Base-by-base conservation (phyloP, 2,329 filamentous ascomycete species). In the Saccharata proteae region DNA sequence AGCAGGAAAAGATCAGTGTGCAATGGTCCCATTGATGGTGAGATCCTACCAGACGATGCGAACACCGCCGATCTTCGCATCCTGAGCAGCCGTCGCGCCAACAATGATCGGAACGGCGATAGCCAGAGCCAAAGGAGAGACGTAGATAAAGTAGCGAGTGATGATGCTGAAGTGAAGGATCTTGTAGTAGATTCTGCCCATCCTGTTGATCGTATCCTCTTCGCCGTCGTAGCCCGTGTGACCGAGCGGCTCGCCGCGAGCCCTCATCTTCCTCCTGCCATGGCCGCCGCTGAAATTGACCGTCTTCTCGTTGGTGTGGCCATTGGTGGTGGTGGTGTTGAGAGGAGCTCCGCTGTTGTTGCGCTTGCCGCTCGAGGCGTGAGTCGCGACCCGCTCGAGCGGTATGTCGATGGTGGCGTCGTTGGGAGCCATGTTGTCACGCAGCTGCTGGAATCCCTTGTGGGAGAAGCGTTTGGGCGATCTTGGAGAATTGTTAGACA, bases 51-150 rank as follows among this genome's bases (percentile, higher is more conserved):
- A 74, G 32, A 67, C 58, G 23, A 74, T 59, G 6, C 62, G 54
- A 4, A 76, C 70, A 14, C 65, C 65, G 11, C 67, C 69, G 39
- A 76, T 69, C 16, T 52, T 58, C 6, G 64, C 63, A 27, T 60
- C 36, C 18, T 48, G 45, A 17, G 64, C 59, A 20, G 46, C 61
- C 0, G 66, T 69, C 5, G 66, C 67, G n/a, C 71, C 70, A 11
- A 77, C 55, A 37, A 77, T 67, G 40, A 78, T 76, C 5, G 74
- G 74, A 23, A 77, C 59, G 2, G 73, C 71, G 35, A 78, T 62
- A n/a, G 69, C 41, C 4, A 66, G 36, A 4, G 65, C 71, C 24
- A 77, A 38, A 0, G 74, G 74, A 15, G 67, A 48, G 16, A 77
- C 68, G 42, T 76, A 77, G 38, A 77, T 60, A 46, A 77, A 61